Conservation (phyloP, 192 early-diverging fungal species). For the Backusella tuberculispora region DNA sequence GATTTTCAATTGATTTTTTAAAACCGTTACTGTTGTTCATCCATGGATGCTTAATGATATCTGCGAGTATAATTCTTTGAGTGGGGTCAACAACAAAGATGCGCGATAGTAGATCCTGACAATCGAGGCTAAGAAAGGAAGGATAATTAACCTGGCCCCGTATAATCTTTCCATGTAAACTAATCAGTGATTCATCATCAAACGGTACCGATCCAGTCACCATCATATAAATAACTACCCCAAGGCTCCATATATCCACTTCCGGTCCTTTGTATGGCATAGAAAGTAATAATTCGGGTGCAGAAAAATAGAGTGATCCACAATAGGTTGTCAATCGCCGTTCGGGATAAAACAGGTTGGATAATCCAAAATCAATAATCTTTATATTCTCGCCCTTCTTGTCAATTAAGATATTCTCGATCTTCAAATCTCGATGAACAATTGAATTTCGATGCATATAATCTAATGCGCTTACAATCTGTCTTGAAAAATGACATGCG, state of each 20-base stretch:
- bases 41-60: conserved; percentile 79
- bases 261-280: conserved; percentile 83
- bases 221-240: conserved; percentile 84
- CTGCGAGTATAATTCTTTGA: conserved; percentile 66
- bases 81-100: conserved; percentile 76
- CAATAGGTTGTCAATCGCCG: conserved; percentile 59
- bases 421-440: conserved; percentile 79
- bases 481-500: conserved; percentile 72
- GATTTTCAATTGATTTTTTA: conserved; percentile 60
- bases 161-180: conserved; percentile 84
- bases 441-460: conserved; percentile 59
- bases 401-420: conserved; percentile 81
- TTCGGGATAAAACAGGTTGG: conserved; percentile 65
- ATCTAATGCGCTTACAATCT: conserved; percentile 71
- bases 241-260: conserved; percentile 87
- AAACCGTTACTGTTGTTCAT: conserved; percentile 66
- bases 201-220: conserved; percentile 83
- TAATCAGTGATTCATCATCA: conserved; percentile 83
- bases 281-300: conserved; percentile 83
- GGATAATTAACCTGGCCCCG: conserved; percentile 79
- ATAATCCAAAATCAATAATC: conserved; percentile 91
- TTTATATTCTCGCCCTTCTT: conserved; percentile 64
- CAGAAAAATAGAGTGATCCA: conserved; percentile 78
- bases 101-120: conserved; percentile 66
- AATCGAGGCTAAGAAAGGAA: conserved; percentile 58